phyloP scores from a whole-genome alignment of 176 grass and related monocot species.

The Musa schizocarpa region DNA sequence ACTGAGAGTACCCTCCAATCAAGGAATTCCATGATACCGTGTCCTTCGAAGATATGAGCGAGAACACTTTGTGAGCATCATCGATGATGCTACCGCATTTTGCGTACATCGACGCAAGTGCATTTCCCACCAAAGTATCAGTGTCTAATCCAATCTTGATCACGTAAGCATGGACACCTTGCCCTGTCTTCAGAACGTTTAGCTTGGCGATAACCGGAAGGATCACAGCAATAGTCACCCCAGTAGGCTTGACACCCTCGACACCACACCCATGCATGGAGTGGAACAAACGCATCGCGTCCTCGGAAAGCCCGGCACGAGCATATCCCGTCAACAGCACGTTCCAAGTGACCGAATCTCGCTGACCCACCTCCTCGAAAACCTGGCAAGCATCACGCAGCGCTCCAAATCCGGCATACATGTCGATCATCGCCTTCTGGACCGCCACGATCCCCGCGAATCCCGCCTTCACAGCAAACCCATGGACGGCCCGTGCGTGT shows the following conservation, averaged over 20 bases:
- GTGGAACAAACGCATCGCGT: slow-evolving; percentile 26
- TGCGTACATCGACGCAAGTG: slow-evolving; percentile 55
- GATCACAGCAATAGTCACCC: slow-evolving; percentile 41
- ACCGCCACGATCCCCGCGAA: slow-evolving; percentile 20
- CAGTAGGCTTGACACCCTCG: slow-evolving; percentile 26
- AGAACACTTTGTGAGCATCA: slow-evolving; percentile 35
- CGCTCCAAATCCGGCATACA: slow-evolving; percentile 36
- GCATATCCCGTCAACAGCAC: slow-evolving; percentile 41
- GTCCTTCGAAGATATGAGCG: slow-evolving; percentile 37
- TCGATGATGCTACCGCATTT: slow-evolving; percentile 28
- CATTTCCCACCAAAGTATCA: slow-evolving; percentile 46
- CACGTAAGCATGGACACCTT: slow-evolving; percentile 33
- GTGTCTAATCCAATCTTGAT: slow-evolving; percentile 42
- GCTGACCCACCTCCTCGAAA: slow-evolving; percentile 40
- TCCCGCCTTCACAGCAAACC: slow-evolving; percentile 33
- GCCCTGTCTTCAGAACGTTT: slow-evolving; percentile 20
- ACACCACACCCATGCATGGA: slow-evolving; percentile 28
- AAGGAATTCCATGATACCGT: slow-evolving; percentile 67
- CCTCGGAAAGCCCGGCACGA: slow-evolving; percentile 17
- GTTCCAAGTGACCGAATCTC: slow-evolving; percentile 57
- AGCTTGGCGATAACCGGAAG: slow-evolving; percentile 36
- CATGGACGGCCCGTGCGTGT: slow-evolving; percentile 41
- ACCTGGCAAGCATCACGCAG: slow-evolving; percentile 27
- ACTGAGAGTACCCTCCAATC: slow-evolving; percentile 35
- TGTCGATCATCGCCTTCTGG: slow-evolving; percentile 49